These are phyloP conservation scores for Cryptococcus deneoformans DNA, from an alignment of 1,284 basidiomycete genomes.

Conservation along the genomic window DNA sequence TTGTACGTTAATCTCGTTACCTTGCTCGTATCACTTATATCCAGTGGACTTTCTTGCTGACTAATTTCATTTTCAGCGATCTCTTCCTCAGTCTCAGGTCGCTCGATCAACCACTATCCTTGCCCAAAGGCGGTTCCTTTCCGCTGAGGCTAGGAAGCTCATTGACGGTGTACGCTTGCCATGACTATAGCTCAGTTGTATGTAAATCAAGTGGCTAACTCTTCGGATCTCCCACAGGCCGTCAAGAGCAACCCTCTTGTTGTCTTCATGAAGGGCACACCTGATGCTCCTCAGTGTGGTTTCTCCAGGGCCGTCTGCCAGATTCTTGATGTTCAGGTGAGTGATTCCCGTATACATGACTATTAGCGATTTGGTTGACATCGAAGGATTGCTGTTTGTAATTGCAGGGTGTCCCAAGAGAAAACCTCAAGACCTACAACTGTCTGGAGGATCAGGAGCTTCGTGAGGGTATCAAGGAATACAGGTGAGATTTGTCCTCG, in stretches of 20 bases:
- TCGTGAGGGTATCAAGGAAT: conserved; percentile 80
- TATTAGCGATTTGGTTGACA: not conserved
- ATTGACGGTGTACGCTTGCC: conserved; percentile 50
- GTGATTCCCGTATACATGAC: conserved; percentile 1
- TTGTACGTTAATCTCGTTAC: conserved; percentile 25
- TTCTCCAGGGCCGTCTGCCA: conserved; percentile 94
- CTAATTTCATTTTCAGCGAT: conserved; percentile 27
- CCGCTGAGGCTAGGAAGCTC: conserved; percentile 51
- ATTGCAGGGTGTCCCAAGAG: conserved; percentile 67
- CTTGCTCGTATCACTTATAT: not conserved
- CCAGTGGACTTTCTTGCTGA: conserved; percentile 11
- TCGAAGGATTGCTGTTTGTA: not conserved
- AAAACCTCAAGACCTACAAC: conserved; percentile 84
- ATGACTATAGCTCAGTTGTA: not conserved
- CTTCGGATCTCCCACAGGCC: conserved; percentile 49
- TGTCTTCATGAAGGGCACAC: conserved; percentile 90
- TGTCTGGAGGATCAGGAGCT: conserved; percentile 80
- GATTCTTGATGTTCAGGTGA: conserved; percentile 76
- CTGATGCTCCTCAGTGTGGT: conserved; percentile 69
- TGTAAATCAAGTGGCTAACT: not conserved
- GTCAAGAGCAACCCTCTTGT: conserved; percentile 72
- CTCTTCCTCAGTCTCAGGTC: conserved; percentile 41
- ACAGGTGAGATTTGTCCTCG: conserved; percentile 65
- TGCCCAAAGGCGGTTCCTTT: conserved; percentile 47
- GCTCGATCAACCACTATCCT: conserved; percentile 28